Conservation (phyloP, 2,329 filamentous ascomycete genomes). For the Myrmaecium sp. region DNA sequence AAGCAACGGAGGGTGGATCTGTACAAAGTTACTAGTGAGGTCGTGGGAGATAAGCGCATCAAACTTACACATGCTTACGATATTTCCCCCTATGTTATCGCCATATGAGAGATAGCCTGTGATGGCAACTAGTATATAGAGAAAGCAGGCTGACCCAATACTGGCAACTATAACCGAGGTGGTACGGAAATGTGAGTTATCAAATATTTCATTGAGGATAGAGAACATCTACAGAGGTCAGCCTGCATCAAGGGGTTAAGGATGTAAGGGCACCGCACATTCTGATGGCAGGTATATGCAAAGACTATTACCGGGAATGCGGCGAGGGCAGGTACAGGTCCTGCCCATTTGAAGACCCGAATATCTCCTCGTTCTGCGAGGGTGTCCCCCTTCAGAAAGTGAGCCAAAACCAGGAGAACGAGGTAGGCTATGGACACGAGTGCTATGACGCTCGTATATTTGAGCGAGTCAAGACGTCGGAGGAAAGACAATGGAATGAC, state of each 20-base stretch:
- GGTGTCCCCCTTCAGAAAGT: constrained; percentile 66
- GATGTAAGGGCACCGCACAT: constrained; percentile 37
- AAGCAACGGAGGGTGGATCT: constrained; percentile 59
- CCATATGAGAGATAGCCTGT: constrained; percentile 95
- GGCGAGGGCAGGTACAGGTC: constrained; percentile 60
- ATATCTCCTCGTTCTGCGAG: constrained; percentile 58
- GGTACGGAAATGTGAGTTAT: constrained; percentile 64
- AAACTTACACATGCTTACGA: constrained; percentile 72
- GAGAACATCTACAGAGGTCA: constrained; percentile 68
- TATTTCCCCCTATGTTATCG: constrained; percentile 76
- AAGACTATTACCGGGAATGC: constrained; percentile 92
- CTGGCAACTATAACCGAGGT: constrained; percentile 65
- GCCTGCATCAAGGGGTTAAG: constrained; percentile 2
- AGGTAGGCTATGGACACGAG: constrained; percentile 88
- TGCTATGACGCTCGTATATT: constrained; percentile 89
- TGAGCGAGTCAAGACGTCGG: constrained; percentile 79
- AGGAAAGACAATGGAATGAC: constrained; percentile 92
- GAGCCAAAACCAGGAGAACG: constrained; percentile 81
- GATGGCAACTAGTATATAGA: constrained; percentile 83
- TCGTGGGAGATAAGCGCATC: not conserved
- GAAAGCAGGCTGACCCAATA: constrained; percentile 70
- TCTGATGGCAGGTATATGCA: constrained; percentile 98
- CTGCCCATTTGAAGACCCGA: constrained; percentile 60
- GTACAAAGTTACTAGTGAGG: constrained; percentile 1
- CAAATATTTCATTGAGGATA: constrained; percentile 83